phyloP scores from a whole-genome alignment of 441 rosid species.

The Lepidium campestre region DNA sequence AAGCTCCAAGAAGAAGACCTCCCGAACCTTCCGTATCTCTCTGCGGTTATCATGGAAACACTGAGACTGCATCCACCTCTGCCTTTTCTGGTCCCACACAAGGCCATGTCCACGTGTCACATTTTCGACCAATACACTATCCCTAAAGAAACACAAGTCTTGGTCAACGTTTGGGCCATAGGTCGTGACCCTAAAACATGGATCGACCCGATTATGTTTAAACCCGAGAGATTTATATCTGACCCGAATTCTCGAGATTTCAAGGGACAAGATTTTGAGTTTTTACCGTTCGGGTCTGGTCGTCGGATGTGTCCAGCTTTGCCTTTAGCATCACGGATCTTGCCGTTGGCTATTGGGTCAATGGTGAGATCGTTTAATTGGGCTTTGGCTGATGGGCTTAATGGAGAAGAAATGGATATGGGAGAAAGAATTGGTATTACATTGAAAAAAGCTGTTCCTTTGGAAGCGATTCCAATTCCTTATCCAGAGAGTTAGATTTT shows the following conservation, averaged over 20 bases:
- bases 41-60: slow-evolving; percentile 69
- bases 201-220: slow-evolving; percentile 37
- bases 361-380: slow-evolving; percentile 52
- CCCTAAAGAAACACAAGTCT: slow-evolving; percentile 47
- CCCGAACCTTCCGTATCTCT: slow-evolving; percentile 49
- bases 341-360: slow-evolving; percentile 51
- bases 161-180: slow-evolving; percentile 50
- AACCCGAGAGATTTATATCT: slow-evolving; percentile 48
- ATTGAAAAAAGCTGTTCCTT: slow-evolving; percentile 48
- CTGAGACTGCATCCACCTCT: slow-evolving; percentile 69
- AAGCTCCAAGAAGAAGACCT: slow-evolving; percentile 35
- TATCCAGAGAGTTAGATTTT: not conserved
- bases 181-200: slow-evolving; percentile 48
- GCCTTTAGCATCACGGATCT: slow-evolving; percentile 57
- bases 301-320: slow-evolving; percentile 62
- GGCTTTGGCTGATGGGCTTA: slow-evolving; percentile 37
- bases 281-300: slow-evolving; percentile 60
- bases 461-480: slow-evolving; percentile 47
- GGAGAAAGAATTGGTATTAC: slow-evolving; percentile 60
- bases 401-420: slow-evolving; percentile 51
- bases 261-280: slow-evolving; percentile 49
- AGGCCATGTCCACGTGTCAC: slow-evolving; percentile 46
- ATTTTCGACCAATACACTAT: slow-evolving; percentile 38
- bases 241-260: slow-evolving; percentile 29
- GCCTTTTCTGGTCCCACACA: slow-evolving; percentile 77